phyloP scores from a whole-genome alignment of 805 yeast species.

The Candida boidinii region DNA sequence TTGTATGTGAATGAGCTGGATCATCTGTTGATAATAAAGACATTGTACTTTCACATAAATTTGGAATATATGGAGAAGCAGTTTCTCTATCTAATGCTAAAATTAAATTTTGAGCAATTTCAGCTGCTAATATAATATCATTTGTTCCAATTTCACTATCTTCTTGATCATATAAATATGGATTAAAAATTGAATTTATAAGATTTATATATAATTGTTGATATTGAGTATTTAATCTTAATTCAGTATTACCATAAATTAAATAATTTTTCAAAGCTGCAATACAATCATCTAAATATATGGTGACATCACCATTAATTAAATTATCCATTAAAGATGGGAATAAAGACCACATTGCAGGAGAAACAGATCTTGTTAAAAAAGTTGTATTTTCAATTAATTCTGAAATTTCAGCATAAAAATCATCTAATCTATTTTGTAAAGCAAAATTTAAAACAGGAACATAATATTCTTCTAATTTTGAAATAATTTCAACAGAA shows the following conservation, averaged over 20 bases:
- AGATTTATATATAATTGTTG: conserved; percentile 43
- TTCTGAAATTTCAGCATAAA: conserved; percentile 75
- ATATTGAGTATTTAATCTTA: conserved; percentile 37
- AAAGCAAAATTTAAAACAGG: conserved; percentile 71
- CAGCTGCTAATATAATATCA: conserved; percentile 53
- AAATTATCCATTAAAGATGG: conserved; percentile 33
- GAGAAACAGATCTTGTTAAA: conserved; percentile 50
- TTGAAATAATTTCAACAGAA: conserved; percentile 57
- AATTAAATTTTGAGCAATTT: conserved; percentile 55
- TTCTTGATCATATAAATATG: conserved; percentile 14
- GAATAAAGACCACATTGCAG: conserved; percentile 69
- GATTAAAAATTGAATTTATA: conserved; percentile 31
- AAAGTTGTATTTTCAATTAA: conserved; percentile 71
- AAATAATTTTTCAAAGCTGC: conserved; percentile 71
- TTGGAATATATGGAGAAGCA: conserved; percentile 36
- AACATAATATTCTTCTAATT: conserved; percentile 63
- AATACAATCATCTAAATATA: conserved; percentile 67
- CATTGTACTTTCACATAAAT: conserved; percentile 35
- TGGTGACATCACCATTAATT: conserved; percentile 41
- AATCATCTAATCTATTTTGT: conserved; percentile 61
- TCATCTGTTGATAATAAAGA: conserved; percentile 27
- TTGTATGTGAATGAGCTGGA: conserved; percentile 17
- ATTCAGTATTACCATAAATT: conserved; percentile 42
- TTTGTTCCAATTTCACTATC: conserved; percentile 36
- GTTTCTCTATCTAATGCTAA: conserved; percentile 41